A percentile compares a stretch with the other conserved stretches of the same genome.
phyloP scores from a whole-genome alignment of 2,329 filamentous ascomycete species.

The Hypoxylon rubiginosum region DNA sequence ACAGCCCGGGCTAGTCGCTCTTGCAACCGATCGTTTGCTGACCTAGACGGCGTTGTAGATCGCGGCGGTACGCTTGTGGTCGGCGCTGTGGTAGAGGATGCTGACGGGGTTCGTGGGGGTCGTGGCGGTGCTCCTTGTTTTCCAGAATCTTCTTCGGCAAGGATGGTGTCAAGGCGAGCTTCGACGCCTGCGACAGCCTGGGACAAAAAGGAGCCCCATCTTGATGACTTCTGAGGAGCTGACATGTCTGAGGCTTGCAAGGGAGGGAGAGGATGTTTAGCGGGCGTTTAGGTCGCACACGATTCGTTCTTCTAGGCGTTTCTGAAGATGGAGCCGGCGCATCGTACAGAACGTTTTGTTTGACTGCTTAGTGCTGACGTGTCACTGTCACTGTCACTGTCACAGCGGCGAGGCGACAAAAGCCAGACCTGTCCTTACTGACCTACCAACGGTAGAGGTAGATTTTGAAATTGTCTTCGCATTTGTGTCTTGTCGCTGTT shows the following conservation, averaged over 20 bases:
- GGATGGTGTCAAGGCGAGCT: conserved; percentile 89
- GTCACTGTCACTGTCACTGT: no score
- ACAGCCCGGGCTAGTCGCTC: conserved; percentile 91
- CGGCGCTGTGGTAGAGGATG: conserved; percentile 45
- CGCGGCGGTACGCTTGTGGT: conserved; percentile 47
- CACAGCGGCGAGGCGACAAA: conserved; percentile 27
- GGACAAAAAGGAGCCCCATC: conserved; percentile 86
- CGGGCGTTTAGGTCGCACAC: conserved; percentile 26
- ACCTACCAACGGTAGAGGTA: conserved; percentile 20
- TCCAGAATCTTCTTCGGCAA: conserved; percentile 79
- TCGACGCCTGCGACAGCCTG: conserved; percentile 95
- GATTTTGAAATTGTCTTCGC: conserved; percentile 6
- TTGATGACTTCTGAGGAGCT: conserved; percentile 66
- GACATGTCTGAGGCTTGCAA: conserved; percentile 56
- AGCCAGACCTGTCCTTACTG: conserved; percentile 13
- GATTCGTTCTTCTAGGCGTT: conserved; percentile 30
- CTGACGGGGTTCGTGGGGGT: conserved; percentile 51
- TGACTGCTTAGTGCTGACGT: conserved; percentile 36
- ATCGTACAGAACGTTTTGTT: conserved; percentile 36
- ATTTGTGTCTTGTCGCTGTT: conserved; percentile 12
- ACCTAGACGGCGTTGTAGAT: conserved; percentile 66
- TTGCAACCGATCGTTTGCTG: conserved; percentile 85
- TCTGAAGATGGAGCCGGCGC: conserved; percentile 37
- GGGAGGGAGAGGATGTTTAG: conserved; percentile 9
- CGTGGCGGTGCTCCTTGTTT: conserved; percentile 58